Base-by-base conservation (phyloP, 2,329 filamentous ascomycete species). In the Akanthomyces muscarius region DNA sequence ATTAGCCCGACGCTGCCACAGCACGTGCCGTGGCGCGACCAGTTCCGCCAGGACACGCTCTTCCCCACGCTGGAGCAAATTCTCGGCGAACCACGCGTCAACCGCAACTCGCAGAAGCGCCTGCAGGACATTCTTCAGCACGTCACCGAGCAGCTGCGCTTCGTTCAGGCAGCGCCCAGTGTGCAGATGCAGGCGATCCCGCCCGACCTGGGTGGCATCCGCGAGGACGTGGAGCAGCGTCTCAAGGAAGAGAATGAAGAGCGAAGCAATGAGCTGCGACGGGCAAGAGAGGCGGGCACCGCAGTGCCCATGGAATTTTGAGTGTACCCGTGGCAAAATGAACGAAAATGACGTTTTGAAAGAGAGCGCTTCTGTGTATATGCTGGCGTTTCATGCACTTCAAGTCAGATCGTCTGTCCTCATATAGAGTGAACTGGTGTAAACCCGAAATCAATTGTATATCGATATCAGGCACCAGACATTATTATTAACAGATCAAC, bases 21-120 rank as follows among this genome's bases (percentile, higher is more conserved):
- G 42, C 88, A 96, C 70, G 87, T 94, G 8, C 91, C 92, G 0
- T 96, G 94, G 81, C 87, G 92, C 63, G 88, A 91, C 66, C 92
- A 96, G 66, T 99, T 99, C 77, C 86, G 90, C 53, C 89, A 92
- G 48, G 90, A 95, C 66, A 92, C 89, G 28, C 84, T 99, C 16
- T 95, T 97, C 72, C 95, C 95, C 0, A 89, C 90, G 4, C 83
- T 98, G n/a, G 86, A 90, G 69, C 83, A 89, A 72, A 86, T 88
- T 48, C 73, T 88, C 47, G 83, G 84, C 55, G 89, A 94, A 68
- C 83, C 83, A 53, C 80, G 84, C 60, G 86, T 88, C 71, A 97
- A 97, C 72, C 86, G 89, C 69, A 96, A 97, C 70, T 84, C 90
- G 6, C 81, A 85, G 56, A 89, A 92, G 70, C 89, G 91, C 65